A percentile compares a stretch with the other conserved stretches of the same genome.
Evolutionary conservation across 495 filamentous ascomycete genomes (phyloP).

Genomic region (Talaromyces liani): DNA sequence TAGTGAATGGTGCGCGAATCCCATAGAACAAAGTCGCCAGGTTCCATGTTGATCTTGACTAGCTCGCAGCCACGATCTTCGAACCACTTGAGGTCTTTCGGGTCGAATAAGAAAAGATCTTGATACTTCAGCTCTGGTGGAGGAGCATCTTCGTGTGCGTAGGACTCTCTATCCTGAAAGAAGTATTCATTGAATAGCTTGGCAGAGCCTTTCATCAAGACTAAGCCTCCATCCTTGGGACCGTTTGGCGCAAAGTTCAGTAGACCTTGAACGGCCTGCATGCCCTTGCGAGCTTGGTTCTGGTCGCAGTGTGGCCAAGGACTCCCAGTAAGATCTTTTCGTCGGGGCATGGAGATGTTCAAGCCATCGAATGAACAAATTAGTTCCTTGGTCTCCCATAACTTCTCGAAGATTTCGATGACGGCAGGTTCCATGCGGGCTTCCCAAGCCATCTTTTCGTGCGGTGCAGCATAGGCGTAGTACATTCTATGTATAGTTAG

Average conservation of each 20-base stretch:
- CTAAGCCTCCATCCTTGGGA: slow-evolving; percentile 32
- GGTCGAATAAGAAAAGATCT: slow-evolving; percentile 28
- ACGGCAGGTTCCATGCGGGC: slow-evolving; percentile 33
- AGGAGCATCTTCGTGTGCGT: slow-evolving; percentile 27
- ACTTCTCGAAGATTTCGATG: slow-evolving; percentile 28
- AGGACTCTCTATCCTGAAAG: slow-evolving; percentile 17
- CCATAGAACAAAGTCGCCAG: slow-evolving; percentile 36
- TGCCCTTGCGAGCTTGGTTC: slow-evolving; percentile 28
- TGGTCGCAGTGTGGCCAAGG: slow-evolving; percentile 37
- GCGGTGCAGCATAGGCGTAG: slow-evolving; percentile 18
- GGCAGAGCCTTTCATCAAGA: slow-evolving; percentile 32
- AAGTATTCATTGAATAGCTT: slow-evolving; percentile 33
- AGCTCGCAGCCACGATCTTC: slow-evolving; percentile 27
- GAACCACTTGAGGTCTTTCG: slow-evolving; percentile 33
- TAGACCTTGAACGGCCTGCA: slow-evolving; percentile 30
- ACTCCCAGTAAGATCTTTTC: slow-evolving; percentile 22
- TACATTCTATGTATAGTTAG: slow-evolving; percentile 17
- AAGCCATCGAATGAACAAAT: slow-evolving; percentile 32
- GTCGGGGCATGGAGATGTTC: slow-evolving; percentile 25
- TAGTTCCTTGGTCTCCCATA: slow-evolving; percentile 35
- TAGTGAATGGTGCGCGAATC: slow-evolving; percentile 36
- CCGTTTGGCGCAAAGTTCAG: slow-evolving; percentile 33
- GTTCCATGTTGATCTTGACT: slow-evolving; percentile 30
- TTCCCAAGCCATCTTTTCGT: slow-evolving; percentile 27
- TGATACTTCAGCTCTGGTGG: slow-evolving; percentile 24